These are phyloP conservation scores for Chaetomiaceae sp. DNA, from an alignment of 2,329 filamentous ascomycete genomes.

Conservation along the genomic window DNA sequence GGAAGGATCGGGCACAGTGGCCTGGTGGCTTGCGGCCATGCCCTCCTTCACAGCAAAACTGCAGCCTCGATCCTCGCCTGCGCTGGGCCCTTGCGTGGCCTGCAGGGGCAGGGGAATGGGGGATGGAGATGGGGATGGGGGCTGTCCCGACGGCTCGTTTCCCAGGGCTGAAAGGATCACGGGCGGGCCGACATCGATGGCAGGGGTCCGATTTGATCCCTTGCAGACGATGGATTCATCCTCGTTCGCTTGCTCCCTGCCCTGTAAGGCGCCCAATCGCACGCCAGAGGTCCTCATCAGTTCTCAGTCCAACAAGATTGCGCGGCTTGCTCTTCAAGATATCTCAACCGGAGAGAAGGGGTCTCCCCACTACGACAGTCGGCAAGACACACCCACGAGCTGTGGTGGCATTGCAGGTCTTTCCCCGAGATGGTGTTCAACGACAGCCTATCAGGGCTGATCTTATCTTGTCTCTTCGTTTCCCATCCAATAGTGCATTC, in stretches of 20 bases:
- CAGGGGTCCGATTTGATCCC: too few relatives aligned
- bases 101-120: too few relatives aligned
- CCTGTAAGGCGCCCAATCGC: background rate
- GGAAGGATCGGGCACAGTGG: background rate
- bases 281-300: too few relatives aligned
- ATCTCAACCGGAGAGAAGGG: too few relatives aligned
- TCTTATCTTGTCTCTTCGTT: conserved; percentile 14
- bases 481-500: conserved; percentile 20
- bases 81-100: too few relatives aligned
- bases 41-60: background rate
- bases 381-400: background rate
- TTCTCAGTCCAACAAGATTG: too few relatives aligned
- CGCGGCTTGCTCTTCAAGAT: too few relatives aligned
- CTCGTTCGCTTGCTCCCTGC: background rate
- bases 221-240: background rate
- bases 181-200: background rate
- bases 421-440: background rate
- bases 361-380: background rate
- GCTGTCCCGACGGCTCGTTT: too few relatives aligned
- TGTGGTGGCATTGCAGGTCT: background rate
- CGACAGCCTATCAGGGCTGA: conserved; percentile 3
- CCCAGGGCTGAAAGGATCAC: background rate
- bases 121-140: too few relatives aligned
- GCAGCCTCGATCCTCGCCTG: background rate
- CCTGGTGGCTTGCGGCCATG: background rate